Base-by-base conservation (phyloP, 2,329 filamentous ascomycete genomes). In the Geosmithia putterillii region DNA sequence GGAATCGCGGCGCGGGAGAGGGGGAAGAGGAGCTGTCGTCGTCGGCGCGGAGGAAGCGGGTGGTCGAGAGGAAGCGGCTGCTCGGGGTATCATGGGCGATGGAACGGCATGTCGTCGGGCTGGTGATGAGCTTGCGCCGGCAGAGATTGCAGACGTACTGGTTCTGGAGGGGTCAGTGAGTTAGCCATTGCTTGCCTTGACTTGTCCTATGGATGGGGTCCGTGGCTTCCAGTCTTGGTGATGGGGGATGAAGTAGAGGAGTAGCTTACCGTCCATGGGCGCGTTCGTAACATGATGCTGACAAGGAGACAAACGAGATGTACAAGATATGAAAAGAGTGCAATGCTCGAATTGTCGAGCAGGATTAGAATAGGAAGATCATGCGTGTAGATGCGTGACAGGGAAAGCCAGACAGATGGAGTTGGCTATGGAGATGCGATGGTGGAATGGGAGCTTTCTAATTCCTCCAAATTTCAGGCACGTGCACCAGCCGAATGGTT, bases 261-360 rank as follows among this genome's bases (percentile, higher is more conserved):
- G 28, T 19, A 2, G 42, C 57, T 46, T 49, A 67, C 67, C 60
- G 61, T 61, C 53, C 58, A 62, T 52, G 57, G 47, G 48, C 60
- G 60, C 50, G 60, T 59, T 58, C 64, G 65, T 47, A 70, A 62
- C 67, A 70, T 70, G 48, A 51, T 10, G n/a, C n/a, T n/a, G n/a
- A n/a, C n/a, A n/a, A 7, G 23, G 23, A 25, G 23, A 25, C 7
- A 25, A n/a, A n/a, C n/a, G n/a, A n/a, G n/a, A n/a, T n/a, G 15
- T 37, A 37, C n/a, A 18, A 18, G 15, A 38, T 9, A 21, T 34
- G 28, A 32, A 14, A 32, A 32, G 28, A 12, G 28, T n/a, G n/a
- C n/a, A n/a, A 32, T 32, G 28, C 28, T 12, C 15, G 28, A 32
- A 6, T 6, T 4, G 28, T 32, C 28, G 10, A 32, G n/a, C n/a